phyloP scores from a whole-genome alignment of 2,329 filamentous ascomycete genomes.

The Fusarium heterosporum region DNA sequence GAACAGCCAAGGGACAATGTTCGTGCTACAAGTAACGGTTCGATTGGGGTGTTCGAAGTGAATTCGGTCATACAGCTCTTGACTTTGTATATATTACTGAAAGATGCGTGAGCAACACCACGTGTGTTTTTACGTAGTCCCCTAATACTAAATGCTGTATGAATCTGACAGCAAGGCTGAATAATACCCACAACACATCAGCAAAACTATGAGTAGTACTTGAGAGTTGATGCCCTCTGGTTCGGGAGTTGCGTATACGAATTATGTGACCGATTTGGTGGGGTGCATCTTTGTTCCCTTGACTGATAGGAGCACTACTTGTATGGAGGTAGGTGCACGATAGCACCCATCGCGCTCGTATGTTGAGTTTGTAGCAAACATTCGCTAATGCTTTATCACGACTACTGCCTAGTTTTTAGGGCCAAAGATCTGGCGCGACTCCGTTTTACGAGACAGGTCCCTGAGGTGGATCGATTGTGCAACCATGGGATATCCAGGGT shows the following conservation, averaged over 20 bases:
- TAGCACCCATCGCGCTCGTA: neutral
- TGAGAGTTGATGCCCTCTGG: neutral
- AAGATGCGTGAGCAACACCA: neutral
- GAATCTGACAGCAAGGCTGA: neutral
- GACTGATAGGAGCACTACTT: no score
- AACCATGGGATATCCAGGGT: conserved; percentile 1
- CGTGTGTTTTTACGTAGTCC: neutral
- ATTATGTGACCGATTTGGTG: neutral
- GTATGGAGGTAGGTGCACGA: no score
- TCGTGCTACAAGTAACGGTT: conserved; percentile 12
- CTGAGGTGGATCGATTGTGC: conserved; percentile 1
- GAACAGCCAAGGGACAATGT: neutral
- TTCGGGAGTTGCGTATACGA: neutral
- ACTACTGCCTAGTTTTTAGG: conserved; percentile 3
- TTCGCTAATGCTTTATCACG: conserved; percentile 1
- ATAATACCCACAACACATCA: neutral
- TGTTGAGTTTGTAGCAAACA: neutral
- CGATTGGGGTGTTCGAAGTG: conserved; percentile 2
- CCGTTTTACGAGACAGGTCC: conserved; percentile 2
- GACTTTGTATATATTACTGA: neutral
- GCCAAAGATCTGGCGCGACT: conserved; percentile 8
- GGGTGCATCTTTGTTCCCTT: neutral
- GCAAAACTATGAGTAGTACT: no score
- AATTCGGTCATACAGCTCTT: conserved; percentile 8
- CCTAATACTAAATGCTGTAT: neutral